phyloP scores from a whole-genome alignment of 2,329 filamentous ascomycete genomes.

The Conoideocrella luteorostrata region DNA sequence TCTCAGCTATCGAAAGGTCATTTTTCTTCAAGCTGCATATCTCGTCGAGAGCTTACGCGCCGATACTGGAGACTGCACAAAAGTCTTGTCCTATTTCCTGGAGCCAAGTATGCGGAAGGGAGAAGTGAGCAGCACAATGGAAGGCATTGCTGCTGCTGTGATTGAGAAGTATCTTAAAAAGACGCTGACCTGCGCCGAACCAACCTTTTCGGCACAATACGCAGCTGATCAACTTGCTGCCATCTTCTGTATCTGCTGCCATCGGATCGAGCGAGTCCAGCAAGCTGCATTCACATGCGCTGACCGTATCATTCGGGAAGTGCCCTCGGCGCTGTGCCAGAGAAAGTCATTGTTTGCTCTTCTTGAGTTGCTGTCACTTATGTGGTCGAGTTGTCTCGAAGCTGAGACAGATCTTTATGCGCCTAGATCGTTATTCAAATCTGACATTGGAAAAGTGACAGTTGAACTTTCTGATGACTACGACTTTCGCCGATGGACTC shows the following conservation, averaged over 20 bases:
- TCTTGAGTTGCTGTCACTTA: slow-evolving; percentile 82
- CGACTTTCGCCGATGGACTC: slow-evolving; percentile 68
- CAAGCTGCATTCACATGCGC: slow-evolving; percentile 78
- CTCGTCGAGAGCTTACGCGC: slow-evolving; percentile 85
- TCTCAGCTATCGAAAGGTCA: slow-evolving; percentile 81
- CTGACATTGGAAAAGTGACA: slow-evolving; percentile 67
- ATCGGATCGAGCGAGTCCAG: slow-evolving; percentile 87
- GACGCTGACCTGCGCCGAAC: slow-evolving; percentile 62
- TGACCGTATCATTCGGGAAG: slow-evolving; percentile 74
- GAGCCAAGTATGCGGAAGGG: slow-evolving; percentile 72
- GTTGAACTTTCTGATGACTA: slow-evolving; percentile 95
- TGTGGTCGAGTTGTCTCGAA: slow-evolving; percentile 94
- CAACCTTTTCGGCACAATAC: slow-evolving; percentile 83
- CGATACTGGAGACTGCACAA: slow-evolving; percentile 81
- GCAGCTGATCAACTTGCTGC: slow-evolving; percentile 80
- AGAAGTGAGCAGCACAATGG: slow-evolving; percentile 59
- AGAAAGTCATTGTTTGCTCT: slow-evolving; percentile 86
- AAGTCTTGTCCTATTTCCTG: slow-evolving; percentile 86
- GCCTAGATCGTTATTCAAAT: slow-evolving; percentile 75
- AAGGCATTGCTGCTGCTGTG: slow-evolving; percentile 58
- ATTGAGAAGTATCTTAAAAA: slow-evolving; percentile 74
- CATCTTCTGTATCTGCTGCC: slow-evolving; percentile 85
- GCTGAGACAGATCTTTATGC: slow-evolving; percentile 91
- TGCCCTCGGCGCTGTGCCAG: slow-evolving; percentile 87
- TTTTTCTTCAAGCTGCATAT: slow-evolving; percentile 87